Evolutionary conservation across 2,329 filamentous ascomycete species (phyloP), one percentile per base, ranked within the genome.

Genomic region (Xylaria sp.): DNA sequence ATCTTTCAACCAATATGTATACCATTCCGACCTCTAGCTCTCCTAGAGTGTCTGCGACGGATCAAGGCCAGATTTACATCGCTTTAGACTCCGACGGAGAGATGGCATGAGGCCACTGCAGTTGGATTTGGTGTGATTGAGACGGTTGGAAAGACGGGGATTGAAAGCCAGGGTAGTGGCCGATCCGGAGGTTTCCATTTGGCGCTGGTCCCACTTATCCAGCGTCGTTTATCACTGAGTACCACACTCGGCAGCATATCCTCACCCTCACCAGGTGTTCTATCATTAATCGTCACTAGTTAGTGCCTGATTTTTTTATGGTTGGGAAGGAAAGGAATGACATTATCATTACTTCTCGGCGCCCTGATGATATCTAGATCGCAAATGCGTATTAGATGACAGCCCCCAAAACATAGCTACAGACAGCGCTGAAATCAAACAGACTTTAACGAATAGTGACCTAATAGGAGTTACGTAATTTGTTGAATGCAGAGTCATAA

Each of bases 161-260:
- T 49, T 59, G 44, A 5, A 33, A 27, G 44, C 33, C 22, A 49
- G 17, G 5, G 31, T 33, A 58, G 55, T 33, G n/a, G 27, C 44
- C 53, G 44, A 20, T 50, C 22, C 27, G 61, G 53, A 63, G 53
- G 61, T 20, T 55, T 56, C 31, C 11, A 42, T 61, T 51, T 33
- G 31, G 22, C 11, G 17, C 29, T 3, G 31, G 42, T 15, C 17
- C 60, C 60, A 31, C 31, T 62, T 39, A 22, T 13, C 33, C 2
- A 22, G 27, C 39, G 45, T 42, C 17, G 10, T 27, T 45, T 7
- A 20, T 10, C 27, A 51, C 15, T 20, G 22, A 47, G 10, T 27
- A 20, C 4, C 5, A 9, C 20, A 13, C 22, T 9, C 5, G 3
- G 11, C 11, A 11, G 15, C 22, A 39, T 45, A n/a, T 25, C 5